Evolutionary conservation across 768 basidiomycete genomes (phyloP), one percentile per base, ranked within the genome.

Genomic region (Cyclocybe cylindracea): DNA sequence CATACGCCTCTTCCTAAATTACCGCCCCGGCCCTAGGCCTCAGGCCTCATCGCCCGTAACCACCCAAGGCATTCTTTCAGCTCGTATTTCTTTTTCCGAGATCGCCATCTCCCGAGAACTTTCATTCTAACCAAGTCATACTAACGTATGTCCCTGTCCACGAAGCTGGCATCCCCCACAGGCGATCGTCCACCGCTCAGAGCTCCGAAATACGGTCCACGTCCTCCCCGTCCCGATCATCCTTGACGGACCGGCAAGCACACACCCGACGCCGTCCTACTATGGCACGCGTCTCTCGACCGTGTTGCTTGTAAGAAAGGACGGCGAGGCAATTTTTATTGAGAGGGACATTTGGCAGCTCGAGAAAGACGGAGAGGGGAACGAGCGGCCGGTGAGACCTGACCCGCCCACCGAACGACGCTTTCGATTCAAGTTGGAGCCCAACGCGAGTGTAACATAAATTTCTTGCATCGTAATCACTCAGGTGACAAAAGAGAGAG

Each of bases 261-360:
- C 38, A 24, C 58, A 38, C 10, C 56, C 41, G 14, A 61, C 38
- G 24, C 56, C 43, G n/a, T 60, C 51, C 19, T 64, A 63, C 53
- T 90, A 89, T 61, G 90, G 79, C 39, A 93, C 91, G 33, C 85
- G 90, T 11, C 66, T 88, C 46, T 80, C 90, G 39, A 91, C 87
- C 3, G 80, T 89, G 37, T 62, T 93, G 44, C 77, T 93, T 50
- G 71, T 93, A 14, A 74, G 75, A 50, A 79, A 77, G 54, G 74
- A 75, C 46, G 85, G 88, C 24, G 66, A 76, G 39, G 88, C 79
- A 7, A 50, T 82, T 13, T 91, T 90, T 60, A 71, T 87, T 40
- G 91, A 93, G 66, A 71, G 87, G 41, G 89, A 92, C 61, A 72
- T 82, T 24, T 91, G 86, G 86, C 65, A 61, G 46, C 60, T 81